Conservation (phyloP, 768 basidiomycete genomes). For the Pulveroboletus sp. region DNA sequence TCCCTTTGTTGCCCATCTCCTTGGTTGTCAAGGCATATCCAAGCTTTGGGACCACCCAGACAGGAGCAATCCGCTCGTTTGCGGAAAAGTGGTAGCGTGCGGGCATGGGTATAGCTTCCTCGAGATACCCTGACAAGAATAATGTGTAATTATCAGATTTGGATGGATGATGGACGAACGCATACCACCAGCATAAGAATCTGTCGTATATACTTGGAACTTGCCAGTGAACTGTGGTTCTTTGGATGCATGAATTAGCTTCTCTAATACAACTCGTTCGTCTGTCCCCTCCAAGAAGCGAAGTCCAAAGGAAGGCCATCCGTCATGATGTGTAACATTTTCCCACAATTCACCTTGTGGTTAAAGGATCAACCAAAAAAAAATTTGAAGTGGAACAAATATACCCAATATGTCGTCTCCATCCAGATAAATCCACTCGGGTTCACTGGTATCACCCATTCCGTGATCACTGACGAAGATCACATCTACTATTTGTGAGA, state of each 20-base stretch:
- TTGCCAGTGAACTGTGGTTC: constrained; percentile 39
- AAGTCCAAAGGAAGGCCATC: constrained; percentile 88
- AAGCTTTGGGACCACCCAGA: constrained; percentile 79
- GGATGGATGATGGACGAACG: not conserved
- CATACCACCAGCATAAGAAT: constrained; percentile 23
- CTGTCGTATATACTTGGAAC: constrained; percentile 53
- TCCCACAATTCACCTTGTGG: constrained; percentile 23
- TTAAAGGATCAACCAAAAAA: too few species aligned
- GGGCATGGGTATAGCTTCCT: constrained; percentile 52
- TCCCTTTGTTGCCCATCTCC: constrained; percentile 52
- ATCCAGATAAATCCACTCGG: constrained; percentile 73
- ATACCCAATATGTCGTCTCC: constrained; percentile 33
- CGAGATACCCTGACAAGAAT: constrained; percentile 5
- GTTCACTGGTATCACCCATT: constrained; percentile 87
- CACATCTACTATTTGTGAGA: constrained; percentile 80
- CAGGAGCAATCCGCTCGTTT: constrained; percentile 78
- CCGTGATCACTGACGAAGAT: constrained; percentile 90
- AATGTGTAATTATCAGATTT: not conserved
- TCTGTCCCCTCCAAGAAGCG: constrained; percentile 65
- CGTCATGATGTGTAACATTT: constrained; percentile 57
- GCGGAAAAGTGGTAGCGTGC: constrained; percentile 69
- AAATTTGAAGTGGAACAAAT: too few species aligned
- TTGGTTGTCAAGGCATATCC: constrained; percentile 76
- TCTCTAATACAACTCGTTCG: constrained; percentile 48
- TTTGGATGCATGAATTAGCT: constrained; percentile 51